These are phyloP conservation scores for Gaillardinia entomophila DNA, from an alignment of 805 yeast genomes.

Conservation along the genomic window DNA sequence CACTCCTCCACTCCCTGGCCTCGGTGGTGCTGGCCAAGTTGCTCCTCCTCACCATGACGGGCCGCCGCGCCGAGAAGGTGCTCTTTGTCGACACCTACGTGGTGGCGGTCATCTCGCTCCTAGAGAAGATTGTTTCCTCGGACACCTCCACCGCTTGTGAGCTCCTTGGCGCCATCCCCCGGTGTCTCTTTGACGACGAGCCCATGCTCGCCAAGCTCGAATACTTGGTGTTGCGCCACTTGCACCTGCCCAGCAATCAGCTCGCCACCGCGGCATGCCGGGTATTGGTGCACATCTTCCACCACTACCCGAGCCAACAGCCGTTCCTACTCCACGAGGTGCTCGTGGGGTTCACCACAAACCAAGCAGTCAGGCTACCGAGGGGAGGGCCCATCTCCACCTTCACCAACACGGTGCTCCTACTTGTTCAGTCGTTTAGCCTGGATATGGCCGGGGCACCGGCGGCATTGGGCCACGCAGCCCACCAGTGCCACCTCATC, in stretches of 20 bases:
- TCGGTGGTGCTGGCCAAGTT: conserved; percentile 29
- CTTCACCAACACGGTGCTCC: not conserved
- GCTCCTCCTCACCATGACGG: conserved; percentile 35
- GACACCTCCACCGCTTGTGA: conserved; percentile 9
- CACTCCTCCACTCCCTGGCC: not conserved
- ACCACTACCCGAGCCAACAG: conserved; percentile 45
- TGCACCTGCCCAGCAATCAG: not conserved
- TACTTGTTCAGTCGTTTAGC: not conserved
- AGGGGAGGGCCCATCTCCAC: conserved; percentile 26
- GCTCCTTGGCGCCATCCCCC: conserved; percentile 5
- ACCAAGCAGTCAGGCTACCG: conserved; percentile 39
- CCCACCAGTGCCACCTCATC: not conserved
- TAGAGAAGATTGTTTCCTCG: conserved; percentile 4
- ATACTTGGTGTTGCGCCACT: conserved; percentile 33
- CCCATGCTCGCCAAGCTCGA: conserved; percentile 52
- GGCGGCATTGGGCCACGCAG: not conserved
- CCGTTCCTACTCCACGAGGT: conserved; percentile 58
- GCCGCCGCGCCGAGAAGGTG: conserved; percentile 35
- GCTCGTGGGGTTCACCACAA: conserved; percentile 43
- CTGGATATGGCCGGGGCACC: not conserved
- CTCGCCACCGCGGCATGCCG: conserved; percentile 12
- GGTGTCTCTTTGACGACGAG: conserved; percentile 31
- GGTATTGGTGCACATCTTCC: conserved; percentile 33
- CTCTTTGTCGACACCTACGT: conserved; percentile 43
- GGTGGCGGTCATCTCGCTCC: conserved; percentile 32